A percentile compares a stretch with the other conserved stretches of the same genome.
Conservation (phyloP, 305 asterid species). For the Fraxinus ornus region DNA sequence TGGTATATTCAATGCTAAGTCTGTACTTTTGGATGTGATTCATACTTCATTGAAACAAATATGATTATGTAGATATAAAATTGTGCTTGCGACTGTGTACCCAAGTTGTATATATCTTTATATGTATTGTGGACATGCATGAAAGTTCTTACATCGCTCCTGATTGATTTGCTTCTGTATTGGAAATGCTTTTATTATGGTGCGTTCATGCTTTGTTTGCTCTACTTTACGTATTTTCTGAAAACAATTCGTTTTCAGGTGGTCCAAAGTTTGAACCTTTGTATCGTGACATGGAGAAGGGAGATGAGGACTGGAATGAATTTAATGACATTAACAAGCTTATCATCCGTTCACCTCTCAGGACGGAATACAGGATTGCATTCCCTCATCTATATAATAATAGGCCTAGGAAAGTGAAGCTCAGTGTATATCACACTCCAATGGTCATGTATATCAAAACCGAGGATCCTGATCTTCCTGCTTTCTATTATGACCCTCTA, state of each 20-base stretch:
- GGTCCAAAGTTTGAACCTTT: slow-evolving; percentile 99
- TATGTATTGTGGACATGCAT: background rate
- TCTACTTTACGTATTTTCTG: slow-evolving; percentile 10
- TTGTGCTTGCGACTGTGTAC: background rate
- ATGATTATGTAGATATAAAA: background rate
- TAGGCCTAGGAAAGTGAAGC: slow-evolving; percentile 95
- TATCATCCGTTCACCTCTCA: slow-evolving; percentile 92
- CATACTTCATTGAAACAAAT: background rate
- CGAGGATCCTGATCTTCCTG: slow-evolving; percentile 99
- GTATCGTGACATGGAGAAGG: slow-evolving; percentile 99
- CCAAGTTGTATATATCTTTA: background rate
- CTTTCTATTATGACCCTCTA: slow-evolving; percentile 93
- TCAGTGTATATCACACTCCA: slow-evolving; percentile 89
- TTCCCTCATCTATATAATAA: slow-evolving; percentile 96
- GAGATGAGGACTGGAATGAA: slow-evolving; percentile 99
- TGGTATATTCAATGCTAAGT: slow-evolving; percentile 46
- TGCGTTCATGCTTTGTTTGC: background rate
- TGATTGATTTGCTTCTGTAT: background rate
- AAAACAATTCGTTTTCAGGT: slow-evolving; percentile 47
- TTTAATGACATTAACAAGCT: slow-evolving; percentile 96
- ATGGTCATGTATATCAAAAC: slow-evolving; percentile 99
- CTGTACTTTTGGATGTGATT: background rate
- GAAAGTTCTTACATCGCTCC: background rate
- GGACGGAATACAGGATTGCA: slow-evolving; percentile 97
- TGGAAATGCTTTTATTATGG: slow-evolving; percentile 8